Evolutionary conservation across 306 rosid species (phyloP).

Genomic region (Medicago arabica): DNA sequence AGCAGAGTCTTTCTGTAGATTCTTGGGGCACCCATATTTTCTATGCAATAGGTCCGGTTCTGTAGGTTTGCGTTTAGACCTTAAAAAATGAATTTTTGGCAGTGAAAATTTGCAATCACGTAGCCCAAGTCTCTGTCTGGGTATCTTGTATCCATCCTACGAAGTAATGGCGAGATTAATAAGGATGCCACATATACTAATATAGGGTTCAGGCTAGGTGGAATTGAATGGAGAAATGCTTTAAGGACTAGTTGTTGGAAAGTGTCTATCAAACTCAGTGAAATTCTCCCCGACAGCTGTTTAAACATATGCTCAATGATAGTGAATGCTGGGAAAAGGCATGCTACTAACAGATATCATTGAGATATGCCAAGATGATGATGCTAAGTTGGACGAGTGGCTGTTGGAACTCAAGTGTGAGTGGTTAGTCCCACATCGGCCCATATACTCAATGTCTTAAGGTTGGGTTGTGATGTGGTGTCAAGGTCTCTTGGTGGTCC

Average conservation of each 20-base stretch:
- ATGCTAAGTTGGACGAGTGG: conserved; percentile 20
- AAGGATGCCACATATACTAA: neutral
- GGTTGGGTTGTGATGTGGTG: too few relatives aligned
- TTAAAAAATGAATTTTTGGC: neutral
- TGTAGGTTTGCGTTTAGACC: neutral
- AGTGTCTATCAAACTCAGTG: neutral
- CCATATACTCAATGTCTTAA: too few relatives aligned
- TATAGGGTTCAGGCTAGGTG: neutral
- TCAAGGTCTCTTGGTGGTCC: too few relatives aligned
- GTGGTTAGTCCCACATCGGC: neutral
- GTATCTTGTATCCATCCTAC: conserved; percentile 14
- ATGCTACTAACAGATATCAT: conserved; percentile 6
- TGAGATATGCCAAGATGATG: conserved; percentile 18
- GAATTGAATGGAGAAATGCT: neutral
- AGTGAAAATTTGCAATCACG: neutral
- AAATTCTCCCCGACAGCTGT: conserved; percentile 6
- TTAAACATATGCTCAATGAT: neutral
- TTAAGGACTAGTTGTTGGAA: conserved; percentile 9
- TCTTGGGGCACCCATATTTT: neutral
- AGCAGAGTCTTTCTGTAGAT: neutral
- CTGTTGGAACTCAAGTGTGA: neutral
- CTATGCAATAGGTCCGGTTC: neutral
- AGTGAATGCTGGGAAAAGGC: conserved; percentile 12
- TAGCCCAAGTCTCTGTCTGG: neutral
- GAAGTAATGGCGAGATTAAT: conserved; percentile 7